phyloP scores from a whole-genome alignment of 202 grass and related monocot species.

The Schoenoplectus triqueter region DNA sequence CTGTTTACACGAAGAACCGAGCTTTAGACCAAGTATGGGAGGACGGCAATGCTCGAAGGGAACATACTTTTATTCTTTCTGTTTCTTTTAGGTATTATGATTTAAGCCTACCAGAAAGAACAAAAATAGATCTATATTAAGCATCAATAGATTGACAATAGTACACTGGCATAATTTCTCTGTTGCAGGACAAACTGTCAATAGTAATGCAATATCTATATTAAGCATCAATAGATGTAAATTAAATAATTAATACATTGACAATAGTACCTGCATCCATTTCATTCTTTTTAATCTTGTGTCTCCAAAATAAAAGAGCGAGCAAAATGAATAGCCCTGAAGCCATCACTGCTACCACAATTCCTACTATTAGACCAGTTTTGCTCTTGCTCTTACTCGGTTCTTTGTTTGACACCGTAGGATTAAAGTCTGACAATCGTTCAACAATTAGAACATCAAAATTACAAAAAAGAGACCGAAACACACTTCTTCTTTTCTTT shows the following conservation, averaged over 20 bases:
- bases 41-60: too few relatives aligned
- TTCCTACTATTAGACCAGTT: constrained; percentile 55
- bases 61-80: too few relatives aligned
- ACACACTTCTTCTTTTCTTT: background rate
- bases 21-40: too few relatives aligned
- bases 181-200: too few relatives aligned
- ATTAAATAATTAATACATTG: background rate
- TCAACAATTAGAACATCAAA: constrained; percentile 43
- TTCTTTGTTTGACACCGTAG: constrained; percentile 51
- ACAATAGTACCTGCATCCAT: constrained; percentile 63
- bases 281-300: constrained; percentile 53
- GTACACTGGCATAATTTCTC: too few relatives aligned
- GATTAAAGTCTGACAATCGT: constrained; percentile 67
- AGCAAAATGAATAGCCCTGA: constrained; percentile 51
- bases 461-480: background rate
- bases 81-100: too few relatives aligned
- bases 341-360: constrained; percentile 47
- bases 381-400: constrained; percentile 50
- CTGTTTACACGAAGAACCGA: too few relatives aligned
- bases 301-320: constrained; percentile 51
- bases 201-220: background rate
- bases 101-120: too few relatives aligned
- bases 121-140: too few relatives aligned
- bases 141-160: too few relatives aligned
- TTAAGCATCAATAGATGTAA: too few relatives aligned